Conservation (phyloP, 2,329 filamentous ascomycete genomes). For the Cercospora beticola region DNA sequence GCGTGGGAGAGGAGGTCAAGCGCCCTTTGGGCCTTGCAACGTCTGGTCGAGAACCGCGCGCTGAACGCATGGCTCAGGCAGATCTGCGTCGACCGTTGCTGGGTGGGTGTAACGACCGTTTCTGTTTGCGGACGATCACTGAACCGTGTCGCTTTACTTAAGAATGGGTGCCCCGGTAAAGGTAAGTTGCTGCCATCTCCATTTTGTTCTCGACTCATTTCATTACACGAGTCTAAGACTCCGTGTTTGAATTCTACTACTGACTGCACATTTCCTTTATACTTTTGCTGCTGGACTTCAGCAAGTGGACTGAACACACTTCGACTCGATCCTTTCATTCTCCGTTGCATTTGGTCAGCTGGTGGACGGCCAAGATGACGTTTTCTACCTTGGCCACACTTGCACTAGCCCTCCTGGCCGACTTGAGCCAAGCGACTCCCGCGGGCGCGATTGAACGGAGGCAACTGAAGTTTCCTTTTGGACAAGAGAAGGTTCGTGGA, state of each 20-base stretch:
- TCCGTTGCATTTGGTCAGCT: neutral
- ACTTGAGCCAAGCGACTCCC: conserved; percentile 27
- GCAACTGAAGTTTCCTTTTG: conserved; percentile 50
- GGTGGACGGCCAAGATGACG: conserved; percentile 22
- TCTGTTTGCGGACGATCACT: neutral
- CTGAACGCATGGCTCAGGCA: conserved; percentile 7
- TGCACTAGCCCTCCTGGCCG: conserved; percentile 29
- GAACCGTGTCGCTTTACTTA: neutral
- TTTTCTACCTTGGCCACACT: conserved; percentile 25
- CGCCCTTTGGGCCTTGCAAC: neutral
- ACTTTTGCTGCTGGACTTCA: neutral
- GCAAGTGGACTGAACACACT: neutral
- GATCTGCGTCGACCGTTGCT: neutral
- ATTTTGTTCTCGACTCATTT: conserved; percentile 3
- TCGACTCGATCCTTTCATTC: neutral
- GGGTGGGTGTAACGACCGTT: conserved; percentile 4
- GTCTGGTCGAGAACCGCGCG: conserved; percentile 3
- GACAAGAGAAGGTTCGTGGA: conserved; percentile 57
- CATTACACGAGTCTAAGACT: conserved; percentile 1
- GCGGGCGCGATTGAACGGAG: conserved; percentile 23
- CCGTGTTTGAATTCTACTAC: neutral
- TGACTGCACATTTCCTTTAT: neutral
- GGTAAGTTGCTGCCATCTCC: neutral
- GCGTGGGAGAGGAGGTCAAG: conserved; percentile 7
- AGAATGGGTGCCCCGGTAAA: conserved; percentile 11